Conservation (phyloP, 202 grass and related monocot species). For the Sporobolus alterniflorus region DNA sequence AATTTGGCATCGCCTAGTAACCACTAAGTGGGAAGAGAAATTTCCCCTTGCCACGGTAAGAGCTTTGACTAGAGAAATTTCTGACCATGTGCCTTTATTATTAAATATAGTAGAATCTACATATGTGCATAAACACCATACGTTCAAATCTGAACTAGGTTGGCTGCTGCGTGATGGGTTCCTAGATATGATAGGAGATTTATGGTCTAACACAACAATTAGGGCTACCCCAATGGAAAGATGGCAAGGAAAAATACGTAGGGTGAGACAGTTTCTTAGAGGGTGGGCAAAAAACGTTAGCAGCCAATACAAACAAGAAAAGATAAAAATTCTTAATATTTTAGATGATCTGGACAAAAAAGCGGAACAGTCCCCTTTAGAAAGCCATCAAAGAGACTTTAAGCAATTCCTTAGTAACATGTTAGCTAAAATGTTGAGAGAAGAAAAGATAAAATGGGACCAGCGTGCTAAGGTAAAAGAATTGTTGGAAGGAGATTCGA, state of each 20-base stretch:
- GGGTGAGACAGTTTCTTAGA: background rate
- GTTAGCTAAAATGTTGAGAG: background rate
- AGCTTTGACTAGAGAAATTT: background rate
- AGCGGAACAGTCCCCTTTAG: too few relatives aligned
- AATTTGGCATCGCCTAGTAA: too few relatives aligned
- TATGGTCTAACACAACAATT: rapidly evolving
- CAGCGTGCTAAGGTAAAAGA: background rate
- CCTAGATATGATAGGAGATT: background rate
- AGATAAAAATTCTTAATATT: too few relatives aligned
- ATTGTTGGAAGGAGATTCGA: background rate
- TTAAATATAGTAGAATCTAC: background rate
- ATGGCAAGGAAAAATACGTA: background rate
- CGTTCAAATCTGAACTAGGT: background rate
- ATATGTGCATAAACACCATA: background rate
- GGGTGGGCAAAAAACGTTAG: background rate
- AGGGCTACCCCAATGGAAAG: background rate
- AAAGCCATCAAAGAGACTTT: background rate
- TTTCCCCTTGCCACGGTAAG: background rate
- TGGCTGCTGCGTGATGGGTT: background rate
- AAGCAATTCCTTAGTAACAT: background rate
- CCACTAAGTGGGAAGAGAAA: too few relatives aligned
- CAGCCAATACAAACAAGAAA: too few relatives aligned
- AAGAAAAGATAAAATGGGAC: background rate
- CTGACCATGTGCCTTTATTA: background rate
- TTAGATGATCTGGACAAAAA: background rate